These are phyloP conservation scores for Wilcoxina mikolae DNA, from an alignment of 495 filamentous ascomycete species.

Conservation along the genomic window DNA sequence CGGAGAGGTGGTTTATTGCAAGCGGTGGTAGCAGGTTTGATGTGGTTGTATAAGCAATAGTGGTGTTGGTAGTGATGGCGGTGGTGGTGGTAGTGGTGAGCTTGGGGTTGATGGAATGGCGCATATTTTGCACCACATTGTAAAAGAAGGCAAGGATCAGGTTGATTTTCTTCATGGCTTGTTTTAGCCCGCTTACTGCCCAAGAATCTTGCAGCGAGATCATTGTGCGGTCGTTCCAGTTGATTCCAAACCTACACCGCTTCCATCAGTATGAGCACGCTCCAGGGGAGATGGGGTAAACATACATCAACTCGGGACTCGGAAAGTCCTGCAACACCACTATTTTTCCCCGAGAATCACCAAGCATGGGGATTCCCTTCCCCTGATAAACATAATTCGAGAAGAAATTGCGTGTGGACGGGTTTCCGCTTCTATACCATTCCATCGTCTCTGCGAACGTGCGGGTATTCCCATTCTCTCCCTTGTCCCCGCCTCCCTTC, in stretches of 20 bases:
- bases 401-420: background rate
- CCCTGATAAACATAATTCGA: constrained; percentile 7
- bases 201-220: constrained; percentile 17
- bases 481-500: background rate
- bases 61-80: no score
- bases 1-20: background rate
- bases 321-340: constrained; percentile 29
- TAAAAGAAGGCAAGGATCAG: background rate
- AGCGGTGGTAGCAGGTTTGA: background rate
- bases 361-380: constrained; percentile 25
- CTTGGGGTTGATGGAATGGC: background rate
- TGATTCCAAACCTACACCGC: background rate
- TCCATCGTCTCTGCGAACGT: background rate
- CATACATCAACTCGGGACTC: background rate
- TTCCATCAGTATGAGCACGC: background rate
- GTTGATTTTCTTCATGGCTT: background rate
- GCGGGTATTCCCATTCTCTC: background rate
- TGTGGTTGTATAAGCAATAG: no score
- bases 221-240: background rate
- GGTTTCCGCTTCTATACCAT: background rate
- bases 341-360: constrained; percentile 22
- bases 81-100: no score
- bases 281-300: background rate
- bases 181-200: no score
- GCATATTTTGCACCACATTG: background rate